Percentiles rank a stretch among this genome's conserved stretches.
These are phyloP conservation scores for Penicillium simplicissimum DNA, from an alignment of 495 filamentous ascomycete species.

Conservation along the genomic window DNA sequence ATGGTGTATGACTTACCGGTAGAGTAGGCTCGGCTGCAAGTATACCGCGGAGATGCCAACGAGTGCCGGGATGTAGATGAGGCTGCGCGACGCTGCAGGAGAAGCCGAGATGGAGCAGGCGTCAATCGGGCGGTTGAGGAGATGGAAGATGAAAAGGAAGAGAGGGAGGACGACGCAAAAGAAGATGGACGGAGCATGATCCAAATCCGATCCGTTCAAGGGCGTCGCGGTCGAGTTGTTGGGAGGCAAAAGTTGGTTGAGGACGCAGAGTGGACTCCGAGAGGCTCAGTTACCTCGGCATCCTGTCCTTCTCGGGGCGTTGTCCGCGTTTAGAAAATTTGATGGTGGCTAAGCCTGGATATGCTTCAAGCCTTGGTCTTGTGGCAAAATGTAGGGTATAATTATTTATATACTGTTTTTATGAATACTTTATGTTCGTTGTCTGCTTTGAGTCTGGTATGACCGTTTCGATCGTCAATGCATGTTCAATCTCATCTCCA, in stretches of 20 bases:
- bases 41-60: not conserved
- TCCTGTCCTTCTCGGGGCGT: conserved; percentile 8
- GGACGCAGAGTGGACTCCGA: conserved; percentile 8
- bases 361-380: not conserved
- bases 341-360: not conserved
- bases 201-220: conserved; percentile 5
- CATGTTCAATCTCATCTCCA: not conserved
- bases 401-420: not conserved
- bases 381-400: not conserved
- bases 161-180: conserved; percentile 12
- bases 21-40: conserved; percentile 10
- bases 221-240: conserved; percentile 11
- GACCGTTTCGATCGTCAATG: not conserved
- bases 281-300: conserved; percentile 15
- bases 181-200: conserved; percentile 16
- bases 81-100: not conserved
- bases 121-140: conserved; percentile 1
- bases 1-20: conserved; percentile 10
- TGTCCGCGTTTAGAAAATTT: not conserved
- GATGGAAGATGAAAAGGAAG: conserved; percentile 6
- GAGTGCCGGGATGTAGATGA: not conserved
- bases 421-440: not conserved
- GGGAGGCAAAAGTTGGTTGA: conserved; percentile 18
- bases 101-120: conserved; percentile 2
- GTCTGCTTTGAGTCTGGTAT: not conserved